Conservation (phyloP, 2,329 filamentous ascomycete species). For the Diaporthe ilicicola region DNA sequence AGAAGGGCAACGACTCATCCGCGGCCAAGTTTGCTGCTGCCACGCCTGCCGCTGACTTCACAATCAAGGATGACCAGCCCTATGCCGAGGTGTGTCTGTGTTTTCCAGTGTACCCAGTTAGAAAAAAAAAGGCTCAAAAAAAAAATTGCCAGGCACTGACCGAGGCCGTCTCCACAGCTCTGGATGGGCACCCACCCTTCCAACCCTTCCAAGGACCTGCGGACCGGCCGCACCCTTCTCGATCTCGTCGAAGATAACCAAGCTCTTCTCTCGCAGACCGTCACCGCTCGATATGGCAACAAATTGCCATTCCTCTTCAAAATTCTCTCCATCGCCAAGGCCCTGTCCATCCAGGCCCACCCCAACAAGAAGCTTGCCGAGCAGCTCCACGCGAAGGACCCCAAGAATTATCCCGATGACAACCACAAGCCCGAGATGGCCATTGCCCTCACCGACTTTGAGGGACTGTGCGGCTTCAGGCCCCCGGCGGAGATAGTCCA, state of each 20-base stretch:
- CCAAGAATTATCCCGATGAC: conserved; percentile 95
- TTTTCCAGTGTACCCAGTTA: conserved; percentile 1
- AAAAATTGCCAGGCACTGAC: conserved; percentile 30
- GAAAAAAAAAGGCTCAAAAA: neutral
- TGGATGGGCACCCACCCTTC: conserved; percentile 99
- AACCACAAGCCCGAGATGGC: conserved; percentile 99
- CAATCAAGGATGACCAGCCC: conserved; percentile 84
- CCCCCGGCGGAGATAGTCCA: conserved; percentile 86
- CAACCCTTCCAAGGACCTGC: conserved; percentile 89
- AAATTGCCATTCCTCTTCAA: conserved; percentile 98
- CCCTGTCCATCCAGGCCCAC: conserved; percentile 95
- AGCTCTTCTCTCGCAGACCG: conserved; percentile 77
- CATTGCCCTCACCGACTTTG: conserved; percentile 95
- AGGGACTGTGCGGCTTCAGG: conserved; percentile 94
- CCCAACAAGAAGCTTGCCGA: conserved; percentile 95
- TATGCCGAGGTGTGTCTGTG: conserved; percentile 82
- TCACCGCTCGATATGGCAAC: conserved; percentile 77
- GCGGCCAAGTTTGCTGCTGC: conserved; percentile 90
- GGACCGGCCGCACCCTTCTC: conserved; percentile 84
- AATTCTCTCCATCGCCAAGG: conserved; percentile 94
- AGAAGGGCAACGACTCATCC: conserved; percentile 85
- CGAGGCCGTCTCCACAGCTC: conserved; percentile 62
- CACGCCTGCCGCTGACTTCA: conserved; percentile 77
- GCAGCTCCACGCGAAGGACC: conserved; percentile 82
- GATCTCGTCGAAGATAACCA: conserved; percentile 90